Evolutionary conservation across 306 rosid species (phyloP).

Genomic region (Sophora flavescens): DNA sequence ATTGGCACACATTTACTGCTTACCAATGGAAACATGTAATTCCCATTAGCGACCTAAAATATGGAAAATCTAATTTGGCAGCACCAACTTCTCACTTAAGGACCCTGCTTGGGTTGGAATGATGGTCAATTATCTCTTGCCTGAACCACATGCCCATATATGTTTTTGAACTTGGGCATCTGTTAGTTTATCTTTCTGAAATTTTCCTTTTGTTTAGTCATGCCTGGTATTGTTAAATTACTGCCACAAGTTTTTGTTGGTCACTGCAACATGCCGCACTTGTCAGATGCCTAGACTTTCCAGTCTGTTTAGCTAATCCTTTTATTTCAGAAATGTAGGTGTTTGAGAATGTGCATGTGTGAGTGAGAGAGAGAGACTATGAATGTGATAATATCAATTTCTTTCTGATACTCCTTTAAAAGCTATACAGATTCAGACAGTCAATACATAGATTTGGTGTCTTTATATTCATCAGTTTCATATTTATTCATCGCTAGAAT

Average conservation of each 20-base stretch:
- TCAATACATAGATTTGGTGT: slow-evolving; percentile 15
- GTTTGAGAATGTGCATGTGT: no score
- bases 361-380: background rate
- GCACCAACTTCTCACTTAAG: background rate
- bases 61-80: slow-evolving; percentile 10
- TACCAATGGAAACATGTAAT: slow-evolving; percentile 17
- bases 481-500: slow-evolving; percentile 1
- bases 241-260: slow-evolving; percentile 14
- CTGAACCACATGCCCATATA: slow-evolving; percentile 11
- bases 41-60: slow-evolving; percentile 33
- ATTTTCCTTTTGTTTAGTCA: slow-evolving; percentile 5
- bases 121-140: slow-evolving; percentile 1
- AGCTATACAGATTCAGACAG: slow-evolving; percentile 15
- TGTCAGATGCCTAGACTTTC: slow-evolving; percentile 37
- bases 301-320: slow-evolving; percentile 11
- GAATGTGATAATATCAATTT: background rate
- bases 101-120: slow-evolving; percentile 7
- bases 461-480: slow-evolving; percentile 23
- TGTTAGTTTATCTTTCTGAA: slow-evolving; percentile 17
- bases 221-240: slow-evolving; percentile 26
- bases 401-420: background rate
- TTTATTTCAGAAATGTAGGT: background rate
- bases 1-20: slow-evolving; percentile 7
- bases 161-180: slow-evolving; percentile 38
- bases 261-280: slow-evolving; percentile 28